phyloP scores from a whole-genome alignment of 2,329 filamentous ascomycete species.

The Pseudogymnoascus sp. region DNA sequence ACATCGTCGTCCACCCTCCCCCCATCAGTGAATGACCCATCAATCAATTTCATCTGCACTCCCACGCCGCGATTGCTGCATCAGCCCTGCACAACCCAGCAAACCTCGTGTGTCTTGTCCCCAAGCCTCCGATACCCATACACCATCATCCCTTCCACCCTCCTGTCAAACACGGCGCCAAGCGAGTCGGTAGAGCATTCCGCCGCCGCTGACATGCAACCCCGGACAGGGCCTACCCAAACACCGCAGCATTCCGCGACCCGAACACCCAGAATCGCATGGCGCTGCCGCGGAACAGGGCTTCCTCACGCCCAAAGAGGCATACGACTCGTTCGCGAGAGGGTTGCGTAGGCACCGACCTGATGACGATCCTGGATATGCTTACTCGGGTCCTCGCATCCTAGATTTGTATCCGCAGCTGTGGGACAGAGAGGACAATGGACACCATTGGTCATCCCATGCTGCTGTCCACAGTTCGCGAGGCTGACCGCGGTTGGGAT shows the following conservation, averaged over 20 bases:
- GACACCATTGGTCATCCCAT: background rate
- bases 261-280: background rate
- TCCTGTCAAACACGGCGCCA: constrained; percentile 2
- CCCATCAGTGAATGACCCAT: background rate
- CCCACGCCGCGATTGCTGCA: background rate
- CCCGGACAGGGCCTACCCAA: background rate
- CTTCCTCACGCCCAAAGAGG: background rate
- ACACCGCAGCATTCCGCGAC: background rate
- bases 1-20: background rate
- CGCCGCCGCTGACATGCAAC: constrained; percentile 8
- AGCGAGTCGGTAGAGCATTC: constrained; percentile 8
- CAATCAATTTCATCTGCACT: constrained; percentile 2
- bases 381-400: constrained; percentile 2
- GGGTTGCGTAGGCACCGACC: background rate
- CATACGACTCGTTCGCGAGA: background rate
- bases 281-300: background rate
- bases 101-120: background rate
- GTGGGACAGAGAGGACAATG: background rate
- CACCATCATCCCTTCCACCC: background rate
- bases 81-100: background rate
- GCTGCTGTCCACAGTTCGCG: background rate
- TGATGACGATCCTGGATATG: constrained; percentile 5
- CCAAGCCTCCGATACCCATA: background rate
- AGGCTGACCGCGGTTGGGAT: background rate
- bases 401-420: background rate